Evolutionary conservation across 2,329 filamentous ascomycete species (phyloP).

Genomic region (Clarireedia paspali): DNA sequence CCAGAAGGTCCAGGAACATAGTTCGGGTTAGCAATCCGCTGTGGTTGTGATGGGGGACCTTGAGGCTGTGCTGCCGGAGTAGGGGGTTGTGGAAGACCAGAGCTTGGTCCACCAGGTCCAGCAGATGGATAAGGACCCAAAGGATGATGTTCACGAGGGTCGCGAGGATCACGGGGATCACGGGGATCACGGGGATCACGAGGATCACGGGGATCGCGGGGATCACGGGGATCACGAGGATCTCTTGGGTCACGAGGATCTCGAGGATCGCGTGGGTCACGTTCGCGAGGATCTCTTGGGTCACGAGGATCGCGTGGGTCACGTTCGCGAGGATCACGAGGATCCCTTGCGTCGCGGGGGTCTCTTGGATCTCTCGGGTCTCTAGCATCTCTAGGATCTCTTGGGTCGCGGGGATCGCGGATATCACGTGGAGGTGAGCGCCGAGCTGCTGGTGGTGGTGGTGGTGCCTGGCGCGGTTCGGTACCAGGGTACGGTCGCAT

Average conservation of each 20-base stretch:
- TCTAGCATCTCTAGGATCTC: background rate
- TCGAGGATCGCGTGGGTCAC: background rate
- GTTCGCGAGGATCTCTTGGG: background rate
- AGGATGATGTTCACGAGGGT: slow-evolving; percentile 14
- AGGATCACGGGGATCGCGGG: background rate
- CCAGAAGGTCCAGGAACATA: slow-evolving; percentile 39
- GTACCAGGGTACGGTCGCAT: slow-evolving; percentile 62
- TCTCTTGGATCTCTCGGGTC: slow-evolving; percentile 31
- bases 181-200: background rate
- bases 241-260: slow-evolving; percentile 3
- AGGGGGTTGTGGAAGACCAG: slow-evolving; percentile 37
- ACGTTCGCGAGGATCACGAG: slow-evolving; percentile 10
- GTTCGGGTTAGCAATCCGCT: slow-evolving; percentile 53
- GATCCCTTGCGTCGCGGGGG: background rate
- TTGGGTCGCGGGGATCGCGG: background rate
- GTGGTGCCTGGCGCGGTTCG: slow-evolving; percentile 43
- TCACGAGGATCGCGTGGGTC: background rate
- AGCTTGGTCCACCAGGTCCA: slow-evolving; percentile 9
- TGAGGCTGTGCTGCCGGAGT: slow-evolving; percentile 35
- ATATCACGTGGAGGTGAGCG: slow-evolving; percentile 40
- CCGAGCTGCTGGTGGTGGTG: slow-evolving; percentile 37
- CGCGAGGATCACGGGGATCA: slow-evolving; percentile 9
- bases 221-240: background rate
- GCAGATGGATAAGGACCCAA: slow-evolving; percentile 26
- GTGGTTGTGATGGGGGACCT: slow-evolving; percentile 35